phyloP scores from a whole-genome alignment of 1,139 yeast genomes.

The Blastobotrys arbuscula region DNA sequence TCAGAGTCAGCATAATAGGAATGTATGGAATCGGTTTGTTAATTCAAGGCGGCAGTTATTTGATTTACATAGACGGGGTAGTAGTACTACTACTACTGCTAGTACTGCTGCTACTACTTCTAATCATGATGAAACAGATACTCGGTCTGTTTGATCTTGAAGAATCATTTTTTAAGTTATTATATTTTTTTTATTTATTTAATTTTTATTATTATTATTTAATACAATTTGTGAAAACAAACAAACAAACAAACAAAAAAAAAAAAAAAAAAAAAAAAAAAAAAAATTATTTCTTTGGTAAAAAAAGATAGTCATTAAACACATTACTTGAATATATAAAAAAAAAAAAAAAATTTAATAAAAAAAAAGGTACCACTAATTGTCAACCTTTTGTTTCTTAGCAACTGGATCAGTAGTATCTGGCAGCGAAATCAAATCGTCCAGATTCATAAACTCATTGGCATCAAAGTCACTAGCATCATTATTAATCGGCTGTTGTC shows the following conservation, averaged over 20 bases:
- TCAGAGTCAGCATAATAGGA: constrained; percentile 19
- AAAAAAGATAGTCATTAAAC: too few relatives aligned
- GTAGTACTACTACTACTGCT: neutral
- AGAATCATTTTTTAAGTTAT: too few relatives aligned
- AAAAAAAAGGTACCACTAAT: neutral
- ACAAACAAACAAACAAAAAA: too few relatives aligned
- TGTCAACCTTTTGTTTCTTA: neutral
- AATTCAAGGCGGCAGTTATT: constrained; percentile 19
- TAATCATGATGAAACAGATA: too few relatives aligned
- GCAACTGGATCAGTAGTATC: neutral
- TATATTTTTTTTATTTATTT: too few relatives aligned
- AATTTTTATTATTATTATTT: neutral
- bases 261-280: too few relatives aligned
- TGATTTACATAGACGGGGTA: neutral
- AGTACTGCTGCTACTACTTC: neutral
- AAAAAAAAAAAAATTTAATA: too few relatives aligned
- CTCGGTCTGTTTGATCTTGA: too few relatives aligned
- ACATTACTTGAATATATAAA: too few relatives aligned
- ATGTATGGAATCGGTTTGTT: constrained; percentile 26
- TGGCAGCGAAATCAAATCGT: constrained; percentile 1
- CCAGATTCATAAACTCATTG: constrained; percentile 7
- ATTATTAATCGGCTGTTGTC: neutral
- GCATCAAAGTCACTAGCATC: neutral
- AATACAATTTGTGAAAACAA: neutral
- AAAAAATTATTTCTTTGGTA: too few relatives aligned